phyloP scores from a whole-genome alignment of 192 early-diverging fungal species.

The Linnemannia elongata region DNA sequence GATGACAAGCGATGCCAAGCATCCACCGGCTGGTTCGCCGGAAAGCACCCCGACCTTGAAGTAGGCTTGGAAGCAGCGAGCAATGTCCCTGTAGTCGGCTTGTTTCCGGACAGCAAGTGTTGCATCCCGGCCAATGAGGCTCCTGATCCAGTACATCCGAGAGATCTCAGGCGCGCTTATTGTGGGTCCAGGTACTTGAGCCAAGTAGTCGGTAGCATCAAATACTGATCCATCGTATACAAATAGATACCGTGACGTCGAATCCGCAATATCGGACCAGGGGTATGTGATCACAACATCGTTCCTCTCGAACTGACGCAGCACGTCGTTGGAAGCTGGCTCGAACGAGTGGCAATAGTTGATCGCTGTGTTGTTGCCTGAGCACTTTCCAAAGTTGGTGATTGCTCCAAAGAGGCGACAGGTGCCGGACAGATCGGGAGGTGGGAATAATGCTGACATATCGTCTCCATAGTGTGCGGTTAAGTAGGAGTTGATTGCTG shows the following conservation, averaged over 20 bases:
- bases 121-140: conserved; percentile 35
- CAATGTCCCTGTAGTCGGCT: not conserved
- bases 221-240: conserved; percentile 31
- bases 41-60: conserved; percentile 35
- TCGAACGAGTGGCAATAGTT: conserved; percentile 23
- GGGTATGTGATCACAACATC: conserved; percentile 19
- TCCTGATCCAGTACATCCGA: conserved; percentile 32
- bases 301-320: not conserved
- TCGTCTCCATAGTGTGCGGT: conserved; percentile 8
- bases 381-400: conserved; percentile 25
- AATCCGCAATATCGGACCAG: conserved; percentile 13
- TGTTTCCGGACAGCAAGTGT: conserved; percentile 17
- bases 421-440: not conserved
- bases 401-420: conserved; percentile 26
- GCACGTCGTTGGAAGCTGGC: not conserved
- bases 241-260: not conserved
- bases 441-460: conserved; percentile 17
- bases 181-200: not conserved
- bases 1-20: conserved; percentile 30
- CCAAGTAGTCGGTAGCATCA: conserved; percentile 39
- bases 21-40: conserved; percentile 26
- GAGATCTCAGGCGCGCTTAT: not conserved
- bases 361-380: not conserved
- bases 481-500: conserved; percentile 12
- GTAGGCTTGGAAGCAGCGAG: conserved; percentile 15